Conservation (phyloP, 768 basidiomycete species). For the Serendipita vermifera region DNA sequence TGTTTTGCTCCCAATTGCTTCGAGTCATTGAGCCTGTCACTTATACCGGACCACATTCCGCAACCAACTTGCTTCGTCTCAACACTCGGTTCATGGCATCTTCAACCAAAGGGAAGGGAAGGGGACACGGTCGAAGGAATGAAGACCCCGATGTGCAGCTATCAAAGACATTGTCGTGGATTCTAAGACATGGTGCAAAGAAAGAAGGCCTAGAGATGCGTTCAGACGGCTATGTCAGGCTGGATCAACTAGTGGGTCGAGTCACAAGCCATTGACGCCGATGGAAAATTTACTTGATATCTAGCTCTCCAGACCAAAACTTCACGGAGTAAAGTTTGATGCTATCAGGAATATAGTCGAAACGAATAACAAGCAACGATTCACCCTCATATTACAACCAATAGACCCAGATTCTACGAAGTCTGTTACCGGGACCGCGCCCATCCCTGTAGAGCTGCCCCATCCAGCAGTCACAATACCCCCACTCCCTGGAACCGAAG, state of each 20-base stretch:
- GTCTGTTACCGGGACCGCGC: background rate
- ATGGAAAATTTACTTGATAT: conserved; percentile 9
- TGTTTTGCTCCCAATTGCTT: no score
- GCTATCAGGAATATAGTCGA: conserved; percentile 50
- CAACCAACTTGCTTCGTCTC: no score
- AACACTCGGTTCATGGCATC: background rate
- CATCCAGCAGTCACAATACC: conserved; percentile 7
- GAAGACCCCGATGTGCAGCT: conserved; percentile 58
- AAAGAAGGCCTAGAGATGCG: conserved; percentile 65
- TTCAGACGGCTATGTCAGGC: conserved; percentile 71
- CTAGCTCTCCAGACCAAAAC: conserved; percentile 57
- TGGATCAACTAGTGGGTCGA: conserved; percentile 66
- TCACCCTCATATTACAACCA: conserved; percentile 42
- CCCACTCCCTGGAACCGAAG: conserved; percentile 15
- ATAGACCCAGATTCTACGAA: background rate
- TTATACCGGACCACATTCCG: background rate
- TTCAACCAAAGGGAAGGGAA: background rate
- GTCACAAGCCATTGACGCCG: background rate
- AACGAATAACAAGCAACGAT: conserved; percentile 54
- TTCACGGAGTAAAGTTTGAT: conserved; percentile 45
- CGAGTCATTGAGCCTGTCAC: background rate
- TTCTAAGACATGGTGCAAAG: conserved; percentile 82
- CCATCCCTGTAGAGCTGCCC: background rate
- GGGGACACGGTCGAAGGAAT: conserved; percentile 18
- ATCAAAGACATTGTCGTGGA: conserved; percentile 80